phyloP scores from a whole-genome alignment of 202 grass and related monocot genomes.

The Panicum virgatum region DNA sequence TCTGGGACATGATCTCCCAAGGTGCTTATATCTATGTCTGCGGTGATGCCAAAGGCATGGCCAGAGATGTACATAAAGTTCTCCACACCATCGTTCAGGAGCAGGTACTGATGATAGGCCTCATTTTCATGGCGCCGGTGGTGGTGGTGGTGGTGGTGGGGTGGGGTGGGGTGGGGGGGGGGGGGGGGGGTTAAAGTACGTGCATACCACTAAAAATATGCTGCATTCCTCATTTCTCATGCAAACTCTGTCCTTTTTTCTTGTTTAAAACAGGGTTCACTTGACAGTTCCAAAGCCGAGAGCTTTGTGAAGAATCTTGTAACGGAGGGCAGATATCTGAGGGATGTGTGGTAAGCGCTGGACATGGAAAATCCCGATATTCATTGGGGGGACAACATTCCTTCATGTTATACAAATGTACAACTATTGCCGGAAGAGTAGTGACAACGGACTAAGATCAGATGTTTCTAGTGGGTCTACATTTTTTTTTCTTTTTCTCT shows the following conservation, averaged over 20 bases:
- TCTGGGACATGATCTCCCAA: slow-evolving; percentile 79
- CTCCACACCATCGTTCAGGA: slow-evolving; percentile 87
- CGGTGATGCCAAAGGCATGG: slow-evolving; percentile 98
- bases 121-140: neutral
- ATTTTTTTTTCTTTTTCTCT: slow-evolving; percentile 14
- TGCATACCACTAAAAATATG: neutral
- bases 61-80: slow-evolving; percentile 88
- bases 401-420: slow-evolving; percentile 35
- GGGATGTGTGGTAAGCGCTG: slow-evolving; percentile 69
- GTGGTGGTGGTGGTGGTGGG: no score
- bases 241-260: neutral
- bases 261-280: slow-evolving; percentile 44
- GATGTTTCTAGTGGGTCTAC: slow-evolving; percentile 16
- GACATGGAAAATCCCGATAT: neutral
- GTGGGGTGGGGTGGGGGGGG: no score
- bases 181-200: neutral
- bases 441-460: slow-evolving; percentile 20
- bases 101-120: slow-evolving; percentile 57
- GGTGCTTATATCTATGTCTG: slow-evolving; percentile 87
- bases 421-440: slow-evolving; percentile 26
- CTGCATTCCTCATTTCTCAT: slow-evolving; percentile 22
- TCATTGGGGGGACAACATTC: slow-evolving; percentile 22
- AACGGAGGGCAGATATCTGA: slow-evolving; percentile 64
- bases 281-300: slow-evolving; percentile 69
- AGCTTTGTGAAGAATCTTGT: slow-evolving; percentile 78